Conservation (phyloP, 75 land plant genomes). For the Isoetes taiwanensis region DNA sequence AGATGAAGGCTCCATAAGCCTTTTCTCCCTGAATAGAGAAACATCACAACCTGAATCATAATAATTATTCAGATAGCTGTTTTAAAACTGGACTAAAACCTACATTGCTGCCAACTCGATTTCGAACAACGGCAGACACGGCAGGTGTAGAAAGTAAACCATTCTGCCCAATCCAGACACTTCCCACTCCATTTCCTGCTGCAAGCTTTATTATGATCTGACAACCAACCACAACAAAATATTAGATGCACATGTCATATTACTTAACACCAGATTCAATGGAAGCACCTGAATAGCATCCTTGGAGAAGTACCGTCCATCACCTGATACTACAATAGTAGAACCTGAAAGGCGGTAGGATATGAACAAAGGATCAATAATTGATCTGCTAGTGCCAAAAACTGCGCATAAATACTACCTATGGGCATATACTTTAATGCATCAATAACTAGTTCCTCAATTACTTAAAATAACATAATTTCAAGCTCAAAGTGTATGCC, state of each 20-base stretch:
- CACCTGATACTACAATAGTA: slow-evolving; percentile 95
- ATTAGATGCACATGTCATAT: not conserved
- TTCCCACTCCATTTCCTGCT: slow-evolving; percentile 96
- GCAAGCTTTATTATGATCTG: slow-evolving; percentile 94
- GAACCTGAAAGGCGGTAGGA: slow-evolving; percentile 39
- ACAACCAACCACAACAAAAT: not conserved
- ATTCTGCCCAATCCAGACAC: slow-evolving; percentile 94
- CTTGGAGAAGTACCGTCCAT: slow-evolving; percentile 88
- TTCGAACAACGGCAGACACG: slow-evolving; percentile 85
- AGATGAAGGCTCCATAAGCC: slow-evolving; percentile 82
- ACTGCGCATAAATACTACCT: too few species aligned
- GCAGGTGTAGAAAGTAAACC: slow-evolving; percentile 96
- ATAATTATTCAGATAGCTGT: not conserved
- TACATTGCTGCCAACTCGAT: slow-evolving; percentile 73
- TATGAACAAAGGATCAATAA: too few species aligned
- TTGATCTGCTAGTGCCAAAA: too few species aligned
- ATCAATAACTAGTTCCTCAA: too few species aligned
- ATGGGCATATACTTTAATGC: too few species aligned
- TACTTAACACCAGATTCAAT: not conserved
- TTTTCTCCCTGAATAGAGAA: slow-evolving; percentile 58
- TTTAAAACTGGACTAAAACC: slow-evolving; percentile 7
- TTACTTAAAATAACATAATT: too few species aligned
- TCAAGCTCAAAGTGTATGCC: too few species aligned
- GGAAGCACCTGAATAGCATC: slow-evolving; percentile 88
- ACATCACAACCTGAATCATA: not conserved